Evolutionary conservation across 73 alveolate genomes (phyloP).

Genomic region (Symbiodinium pilosum): DNA sequence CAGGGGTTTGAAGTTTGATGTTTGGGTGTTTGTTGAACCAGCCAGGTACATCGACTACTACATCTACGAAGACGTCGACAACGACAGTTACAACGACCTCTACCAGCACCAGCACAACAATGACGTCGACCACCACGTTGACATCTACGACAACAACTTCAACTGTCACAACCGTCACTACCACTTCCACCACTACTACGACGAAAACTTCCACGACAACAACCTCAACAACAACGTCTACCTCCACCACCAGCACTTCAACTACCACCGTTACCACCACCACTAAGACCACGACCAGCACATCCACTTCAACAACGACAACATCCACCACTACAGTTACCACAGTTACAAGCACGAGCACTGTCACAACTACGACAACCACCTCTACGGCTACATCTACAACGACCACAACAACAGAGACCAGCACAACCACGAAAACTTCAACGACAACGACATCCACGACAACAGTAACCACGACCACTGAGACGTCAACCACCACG

Average conservation of each 20-base stretch:
- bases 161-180: background rate
- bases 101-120: background rate
- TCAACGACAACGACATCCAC: background rate
- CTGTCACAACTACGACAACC: conserved; percentile 8
- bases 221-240: background rate
- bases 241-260: background rate
- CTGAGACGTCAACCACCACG: conserved; percentile 32
- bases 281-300: background rate
- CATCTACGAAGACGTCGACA: conserved; percentile 9
- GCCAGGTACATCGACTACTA: no score
- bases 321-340: background rate
- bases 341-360: background rate
- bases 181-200: background rate
- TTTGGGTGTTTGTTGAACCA: no score
- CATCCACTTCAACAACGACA: background rate
- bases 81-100: background rate
- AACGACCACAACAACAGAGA: background rate
- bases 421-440: background rate
- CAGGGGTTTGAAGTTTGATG: no score
- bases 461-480: background rate
- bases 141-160: conserved; percentile 13
- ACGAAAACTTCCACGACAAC: background rate
- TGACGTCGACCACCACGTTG: background rate
- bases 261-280: background rate
- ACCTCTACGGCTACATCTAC: conserved; percentile 36